Evolutionary conservation across 2,329 filamentous ascomycete species (phyloP), one percentile per base, ranked within the genome.

Genomic region (Trichoderma gracile): DNA sequence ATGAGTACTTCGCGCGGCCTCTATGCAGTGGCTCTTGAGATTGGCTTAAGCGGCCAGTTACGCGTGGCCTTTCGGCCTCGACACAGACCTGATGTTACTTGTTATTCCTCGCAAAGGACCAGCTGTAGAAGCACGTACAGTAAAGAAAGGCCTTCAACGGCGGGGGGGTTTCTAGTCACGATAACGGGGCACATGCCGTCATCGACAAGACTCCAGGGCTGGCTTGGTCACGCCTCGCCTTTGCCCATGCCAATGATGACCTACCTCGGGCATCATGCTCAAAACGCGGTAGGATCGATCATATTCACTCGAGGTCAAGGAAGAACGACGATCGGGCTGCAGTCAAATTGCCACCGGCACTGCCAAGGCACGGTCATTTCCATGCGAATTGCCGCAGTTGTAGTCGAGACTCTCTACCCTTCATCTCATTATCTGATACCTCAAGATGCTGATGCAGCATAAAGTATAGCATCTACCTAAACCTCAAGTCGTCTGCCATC

Each of bases 161-260:
- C 27, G 7, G 40, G 43, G 40, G 43, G 55, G 33, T 21, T 30
- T 8, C n/a, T 5, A n/a, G n/a, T 38, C 38, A 47, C 46, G 55
- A 58, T 47, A 46, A 33, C 40, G 55, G 55, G 40, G 47, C 58
- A 50, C 47, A 57, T 57, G 52, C 52, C 45, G 38, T 57, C 53
- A 52, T 56, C 33, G 7, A 9, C 33, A 12, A 17, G 21, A 43
- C 14, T 43, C n/a, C n/a, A n/a, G n/a, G n/a, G 52, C 43, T 14
- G 5, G 1, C n/a, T n/a, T n/a, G 25, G 54, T 58, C 61, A 64
- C 43, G 46, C 52, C 30, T 52, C 33, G 33, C 33, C 33, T 38
- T 12, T 38, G 12, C 33, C 10, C 33, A 38, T 38, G 33, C 10
- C 33, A 38, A 38, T 12, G 33, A 38, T 38, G 12, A 12, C 33